Evolutionary conservation across 148 eudicot species (phyloP).

Genomic region (Chenopodium suecicum): DNA sequence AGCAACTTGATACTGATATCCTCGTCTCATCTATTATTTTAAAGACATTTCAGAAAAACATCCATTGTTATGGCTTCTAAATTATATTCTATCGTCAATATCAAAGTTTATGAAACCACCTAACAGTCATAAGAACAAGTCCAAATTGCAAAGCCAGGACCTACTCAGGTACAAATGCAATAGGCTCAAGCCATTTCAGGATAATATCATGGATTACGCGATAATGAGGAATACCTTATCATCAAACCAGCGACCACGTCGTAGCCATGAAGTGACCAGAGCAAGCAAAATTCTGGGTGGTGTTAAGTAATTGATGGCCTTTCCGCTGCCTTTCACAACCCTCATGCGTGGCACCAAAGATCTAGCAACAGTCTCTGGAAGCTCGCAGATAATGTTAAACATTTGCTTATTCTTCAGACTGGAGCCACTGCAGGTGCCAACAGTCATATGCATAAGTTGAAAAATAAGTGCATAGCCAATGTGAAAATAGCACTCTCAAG

Average conservation of each 20-base stretch:
- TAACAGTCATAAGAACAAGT: not conserved
- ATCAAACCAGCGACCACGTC: conserved; percentile 97
- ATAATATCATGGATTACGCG: not conserved
- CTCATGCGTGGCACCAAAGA: conserved; percentile 95
- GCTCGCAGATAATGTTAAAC: conserved; percentile 98
- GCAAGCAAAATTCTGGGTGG: conserved; percentile 98
- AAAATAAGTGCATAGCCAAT: not conserved
- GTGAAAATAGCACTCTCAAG: not conserved
- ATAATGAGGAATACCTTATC: conserved; percentile 60
- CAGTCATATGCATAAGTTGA: conserved; percentile 7
- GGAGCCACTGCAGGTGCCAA: conserved; percentile 71
- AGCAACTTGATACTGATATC: not conserved
- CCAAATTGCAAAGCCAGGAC: not conserved
- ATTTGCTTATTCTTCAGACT: conserved; percentile 86
- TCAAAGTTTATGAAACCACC: not conserved
- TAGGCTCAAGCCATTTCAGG: not conserved
- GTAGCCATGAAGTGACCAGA: conserved; percentile 90
- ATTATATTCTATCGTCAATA: not conserved
- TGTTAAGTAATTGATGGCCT: conserved; percentile 91
- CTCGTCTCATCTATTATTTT: not conserved
- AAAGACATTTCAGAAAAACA: not conserved
- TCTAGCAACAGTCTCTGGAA: conserved; percentile 96
- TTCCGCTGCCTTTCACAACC: conserved; percentile 93
- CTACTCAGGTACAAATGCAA: not conserved
- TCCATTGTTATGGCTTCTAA: not conserved